Evolutionary conservation across 2,329 filamentous ascomycete species (phyloP), one percentile per base, ranked within the genome.

Genomic region (Cercospora brassicicola): DNA sequence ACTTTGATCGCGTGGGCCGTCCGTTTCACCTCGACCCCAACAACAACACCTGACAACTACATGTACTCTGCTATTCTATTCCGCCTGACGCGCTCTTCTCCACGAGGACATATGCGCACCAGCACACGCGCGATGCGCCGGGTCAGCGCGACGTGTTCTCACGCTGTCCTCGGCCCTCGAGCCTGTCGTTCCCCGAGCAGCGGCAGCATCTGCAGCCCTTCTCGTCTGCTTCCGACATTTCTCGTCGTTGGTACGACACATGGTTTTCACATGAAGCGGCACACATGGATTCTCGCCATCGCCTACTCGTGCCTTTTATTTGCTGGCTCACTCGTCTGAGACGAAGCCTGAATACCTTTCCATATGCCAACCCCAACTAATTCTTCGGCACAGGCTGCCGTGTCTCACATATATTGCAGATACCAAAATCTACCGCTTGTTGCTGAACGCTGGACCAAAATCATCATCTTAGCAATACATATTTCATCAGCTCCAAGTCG

Each of bases 401-500:
- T 28, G 48, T 26, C 48, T 55, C 48, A 55, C 48, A 55, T 6
- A 55, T 28, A 28, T 26, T 55, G 48, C 28, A n/a, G 20, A 28
- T 26, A 28, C 11, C 48, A 26, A 26, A 4, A 55, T 55, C 20
- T 55, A 55, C 48, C 48, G 23, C 15, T 13, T 55, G 48, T 28
- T 36, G 55, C 55, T 59, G 31, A 59, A 33, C 55, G 55, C 55
- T 59, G 31, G 55, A 59, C 18, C 55, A 23, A 59, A 59, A 23
- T 20, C n/a, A 59, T 59, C 55, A 20, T 36, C 28, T 11, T 59
- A 36, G n/a, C 31, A 59, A 36, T 59, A 33, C 55, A 36, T 36
- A 13, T 53, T 53, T 20, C 30, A 31, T 59, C 31, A 31, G 26
- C 55, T 28, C 55, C 15, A 59, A 59, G 28, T 59, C 55, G 55